Base-by-base conservation (phyloP, 148 eudicot genomes). In the Heliosperma pusillum region DNA sequence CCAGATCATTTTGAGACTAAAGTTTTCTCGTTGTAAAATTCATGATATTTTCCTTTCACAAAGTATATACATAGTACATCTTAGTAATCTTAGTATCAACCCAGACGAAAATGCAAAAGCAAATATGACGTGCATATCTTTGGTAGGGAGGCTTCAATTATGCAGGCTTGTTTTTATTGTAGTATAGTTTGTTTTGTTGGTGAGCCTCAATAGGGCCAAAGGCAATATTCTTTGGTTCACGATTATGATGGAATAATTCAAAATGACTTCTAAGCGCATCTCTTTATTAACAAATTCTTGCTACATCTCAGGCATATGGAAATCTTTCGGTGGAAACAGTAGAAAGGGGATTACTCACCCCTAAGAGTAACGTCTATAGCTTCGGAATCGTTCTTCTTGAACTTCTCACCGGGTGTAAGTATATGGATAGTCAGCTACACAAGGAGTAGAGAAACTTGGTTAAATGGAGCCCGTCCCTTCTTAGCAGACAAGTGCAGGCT, bases 361-460 rank as follows among this genome's bases (percentile, higher is more conserved):
- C 98, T 0, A 95, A 95, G 82, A 92, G 93, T 83, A 92, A 92
- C 12, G 98, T 92, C 3, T 95, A 91, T 84, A 89, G 96, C 78
- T 95, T 90, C 29, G 98, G 98, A 11, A 89, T 92, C 1, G 85
- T 95, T 71, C 93, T 95, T 24, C 92, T 92, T 8, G 98, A 95
- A 79, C 74, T 95, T 80, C 92, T 95, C 22, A 92, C 98, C 0
- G 97, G 97, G 11, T 86, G 97, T 68, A 94, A 87, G 79, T 90
- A 94, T 70, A 84, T 90, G 73, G 98, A 90, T 69, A 86, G 78
- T 20, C 85, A 84, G 19, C 85, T 77, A 52, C 81, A 91, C 1
- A 94, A 95, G 70, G 98, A 94, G n/a, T n/a, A n/a, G 83, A 80
- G 90, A 75, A 95, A 95, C 79, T 77, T 95, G 71, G 90, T 95